Percentiles rank a stretch among this genome's conserved stretches.
These are phyloP conservation scores for Platismatia glauca DNA, from an alignment of 495 filamentous ascomycete genomes.

Conservation along the genomic window DNA sequence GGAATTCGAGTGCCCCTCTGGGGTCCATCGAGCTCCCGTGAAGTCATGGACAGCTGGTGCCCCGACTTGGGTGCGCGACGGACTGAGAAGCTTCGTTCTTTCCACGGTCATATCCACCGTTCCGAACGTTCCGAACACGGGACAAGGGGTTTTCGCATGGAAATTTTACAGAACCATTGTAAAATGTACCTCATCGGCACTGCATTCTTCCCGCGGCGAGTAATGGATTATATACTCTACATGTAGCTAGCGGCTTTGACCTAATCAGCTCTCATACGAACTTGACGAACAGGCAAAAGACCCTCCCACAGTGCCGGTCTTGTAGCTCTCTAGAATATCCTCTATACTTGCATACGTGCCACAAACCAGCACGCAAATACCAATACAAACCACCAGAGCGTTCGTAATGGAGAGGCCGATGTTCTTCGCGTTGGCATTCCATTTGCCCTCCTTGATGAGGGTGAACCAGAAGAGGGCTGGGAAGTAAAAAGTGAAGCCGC, in stretches of 20 bases:
- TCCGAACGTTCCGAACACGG: no score
- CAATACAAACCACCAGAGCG: conserved; percentile 24
- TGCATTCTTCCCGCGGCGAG: no score
- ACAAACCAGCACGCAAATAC: conserved; percentile 45
- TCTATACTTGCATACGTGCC: conserved; percentile 51
- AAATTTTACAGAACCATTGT: no score
- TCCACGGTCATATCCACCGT: no score
- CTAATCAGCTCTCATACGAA: neutral
- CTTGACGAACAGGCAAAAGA: conserved; percentile 38
- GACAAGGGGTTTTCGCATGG: no score
- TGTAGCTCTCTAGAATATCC: conserved; percentile 44
- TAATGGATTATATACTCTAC: no score
- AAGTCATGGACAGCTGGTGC: no score
- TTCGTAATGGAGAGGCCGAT: conserved; percentile 27
- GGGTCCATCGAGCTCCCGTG: no score
- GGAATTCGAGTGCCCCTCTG: no score
- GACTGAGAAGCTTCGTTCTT: no score
- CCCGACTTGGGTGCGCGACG: no score
- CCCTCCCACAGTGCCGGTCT: conserved; percentile 33
- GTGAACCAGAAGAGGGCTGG: conserved; percentile 58
- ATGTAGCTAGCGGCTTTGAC: neutral
- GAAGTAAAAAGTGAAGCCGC: conserved; percentile 57
- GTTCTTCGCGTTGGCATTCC: conserved; percentile 28
- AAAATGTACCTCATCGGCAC: no score
- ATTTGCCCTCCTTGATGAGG: conserved; percentile 37